Evolutionary conservation across 306 rosid species (phyloP), one percentile per base, ranked within the genome.

Genomic region (Quercus cerris): DNA sequence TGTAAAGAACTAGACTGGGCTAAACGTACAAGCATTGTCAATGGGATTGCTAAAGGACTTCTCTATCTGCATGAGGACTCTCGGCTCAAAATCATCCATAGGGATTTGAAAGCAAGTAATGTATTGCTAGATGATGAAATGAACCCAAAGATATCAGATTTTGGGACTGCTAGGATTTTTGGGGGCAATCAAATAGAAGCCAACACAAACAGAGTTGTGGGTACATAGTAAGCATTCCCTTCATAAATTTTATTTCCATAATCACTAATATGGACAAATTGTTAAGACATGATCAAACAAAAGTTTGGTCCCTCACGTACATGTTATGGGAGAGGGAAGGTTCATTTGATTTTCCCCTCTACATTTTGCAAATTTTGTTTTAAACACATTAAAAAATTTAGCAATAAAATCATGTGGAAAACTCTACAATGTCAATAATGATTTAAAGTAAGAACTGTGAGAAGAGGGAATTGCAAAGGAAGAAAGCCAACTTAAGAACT

Each of bases 61-160:
- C 55, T 56, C 20, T 74, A 74, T 74, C 46, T 74, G 14, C 77
- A 74, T 13, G 68, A 74, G 66, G 77, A 74, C 38, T 74, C 77
- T 5, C 22, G 77, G 35, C 68, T 74, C 13, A 74, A 74, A 56
- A 74, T 74, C 28, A 74, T 74, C 19, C 77, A 74, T 22, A 74
- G 77, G 19, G 69, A 74, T 35, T 3, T 74, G 38, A 74, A 74
- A 57, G 33, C 68, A 56, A 74, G 56, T 11, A 74, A 74, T 57
- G 20, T 74, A 2, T 38, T 74, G 31, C 23, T 74, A 46, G 77
- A 74, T 5, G 68, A 74, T 56, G 77, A 74, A 31, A 74, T 74
- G 77, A 56, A 33, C 1, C 55, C 68, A 56, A 74, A 74, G 68
- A 74, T 56, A 28, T 74, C 77, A 56, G 69, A 74, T 25, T 74